Conservation (phyloP, 257 asterid species). For the Salvia hispanica region DNA sequence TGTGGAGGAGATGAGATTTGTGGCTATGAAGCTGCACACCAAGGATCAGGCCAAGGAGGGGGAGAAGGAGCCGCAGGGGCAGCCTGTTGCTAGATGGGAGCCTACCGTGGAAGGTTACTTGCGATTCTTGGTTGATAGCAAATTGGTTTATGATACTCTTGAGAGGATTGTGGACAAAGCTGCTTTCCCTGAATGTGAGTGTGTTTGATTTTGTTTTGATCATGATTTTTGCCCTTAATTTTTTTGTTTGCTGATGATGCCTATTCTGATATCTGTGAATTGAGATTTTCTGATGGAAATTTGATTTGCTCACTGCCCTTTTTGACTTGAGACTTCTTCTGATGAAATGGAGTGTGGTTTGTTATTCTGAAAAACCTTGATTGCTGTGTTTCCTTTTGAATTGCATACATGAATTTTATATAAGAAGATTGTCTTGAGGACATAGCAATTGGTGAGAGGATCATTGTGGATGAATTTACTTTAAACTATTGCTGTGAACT, state of each 20-base stretch:
- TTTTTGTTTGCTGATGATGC: too few relatives aligned
- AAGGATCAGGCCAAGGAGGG: slow-evolving; percentile 88
- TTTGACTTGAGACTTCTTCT: background rate
- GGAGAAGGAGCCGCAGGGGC: slow-evolving; percentile 74
- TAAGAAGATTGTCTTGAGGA: background rate
- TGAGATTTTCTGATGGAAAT: too few relatives aligned
- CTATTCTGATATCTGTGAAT: too few relatives aligned
- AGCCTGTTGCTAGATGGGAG: slow-evolving; percentile 71
- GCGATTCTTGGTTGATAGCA: slow-evolving; percentile 84
- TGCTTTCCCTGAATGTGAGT: slow-evolving; percentile 82
- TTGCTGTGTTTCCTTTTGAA: background rate
- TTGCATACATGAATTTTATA: background rate
- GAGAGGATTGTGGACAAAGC: slow-evolving; percentile 75
- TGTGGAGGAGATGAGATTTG: slow-evolving; percentile 97
- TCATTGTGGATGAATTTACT: background rate
- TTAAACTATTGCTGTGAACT: background rate
- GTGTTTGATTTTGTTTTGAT: too few relatives aligned
- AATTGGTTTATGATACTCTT: slow-evolving; percentile 86
- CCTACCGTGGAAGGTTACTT: slow-evolving; percentile 78
- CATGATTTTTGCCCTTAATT: too few relatives aligned
- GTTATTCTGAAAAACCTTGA: background rate
- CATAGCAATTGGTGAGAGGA: background rate
- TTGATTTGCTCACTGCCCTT: background rate
- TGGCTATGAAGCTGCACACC: slow-evolving; percentile 90
- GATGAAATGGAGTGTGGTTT: slow-evolving; percentile 9